Evolutionary conservation across 2,329 filamentous ascomycete genomes (phyloP).

Genomic region (Aspergillus ustus): DNA sequence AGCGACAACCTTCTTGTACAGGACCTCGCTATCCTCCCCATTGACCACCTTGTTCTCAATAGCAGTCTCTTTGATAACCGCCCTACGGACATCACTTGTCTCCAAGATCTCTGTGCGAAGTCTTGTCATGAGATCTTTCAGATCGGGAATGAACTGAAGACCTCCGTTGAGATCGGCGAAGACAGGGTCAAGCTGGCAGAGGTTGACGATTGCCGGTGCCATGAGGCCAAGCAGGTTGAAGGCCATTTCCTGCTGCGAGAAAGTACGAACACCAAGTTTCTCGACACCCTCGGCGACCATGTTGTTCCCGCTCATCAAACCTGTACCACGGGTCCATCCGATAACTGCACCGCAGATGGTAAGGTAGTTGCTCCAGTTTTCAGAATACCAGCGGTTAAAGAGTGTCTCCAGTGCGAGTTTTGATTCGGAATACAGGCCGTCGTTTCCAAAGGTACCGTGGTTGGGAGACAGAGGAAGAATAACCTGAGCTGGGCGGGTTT

Average conservation of each 20-base stretch:
- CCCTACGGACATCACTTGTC: slow-evolving; percentile 88
- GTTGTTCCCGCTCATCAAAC: slow-evolving; percentile 97
- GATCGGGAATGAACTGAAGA: slow-evolving; percentile 93
- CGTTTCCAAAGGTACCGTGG: slow-evolving; percentile 97
- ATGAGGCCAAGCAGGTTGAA: slow-evolving; percentile 97
- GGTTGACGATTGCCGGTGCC: slow-evolving; percentile 89
- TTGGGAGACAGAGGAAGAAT: slow-evolving; percentile 95
- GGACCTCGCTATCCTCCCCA: slow-evolving; percentile 84
- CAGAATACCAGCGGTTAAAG: slow-evolving; percentile 98
- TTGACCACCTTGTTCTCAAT: slow-evolving; percentile 98
- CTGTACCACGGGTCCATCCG: slow-evolving; percentile 97
- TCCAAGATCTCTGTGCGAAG: slow-evolving; percentile 94
- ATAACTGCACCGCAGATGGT: slow-evolving; percentile 98
- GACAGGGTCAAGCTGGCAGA: slow-evolving; percentile 94
- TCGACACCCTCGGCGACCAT: slow-evolving; percentile 96
- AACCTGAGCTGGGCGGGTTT: slow-evolving; percentile 95
- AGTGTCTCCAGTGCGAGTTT: slow-evolving; percentile 96
- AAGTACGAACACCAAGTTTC: slow-evolving; percentile 94
- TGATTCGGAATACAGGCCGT: slow-evolving; percentile 97
- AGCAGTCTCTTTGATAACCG: slow-evolving; percentile 92
- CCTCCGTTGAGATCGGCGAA: slow-evolving; percentile 98
- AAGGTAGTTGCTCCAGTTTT: slow-evolving; percentile 96
- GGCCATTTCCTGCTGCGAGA: slow-evolving; percentile 99
- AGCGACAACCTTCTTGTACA: slow-evolving; percentile 93
- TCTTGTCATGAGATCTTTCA: slow-evolving; percentile 92